Evolutionary conservation across 345 rosid species (phyloP).

Genomic region (thale cress (Arabidopsis thaliana)): TAIR10.1 NC_003070.9:6794001-6794500

Average conservation of each 20-base stretch:
- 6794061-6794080: slow-evolving; percentile 29
- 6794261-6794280: too few relatives aligned
- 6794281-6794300: too few relatives aligned
- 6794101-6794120: slow-evolving; percentile 42
- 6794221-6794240: too few relatives aligned
- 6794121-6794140: slow-evolving; percentile 37
- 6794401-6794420: not conserved
- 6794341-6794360: too few relatives aligned
- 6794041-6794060: slow-evolving; percentile 30
- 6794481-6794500: not conserved
- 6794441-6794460: not conserved
- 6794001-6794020: not conserved
- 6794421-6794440: not conserved
- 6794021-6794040: not conserved
- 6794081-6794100: slow-evolving; percentile 29
- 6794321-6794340: too few relatives aligned
- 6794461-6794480: not conserved
- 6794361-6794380: too few relatives aligned
- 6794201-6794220: not conserved
- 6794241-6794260: too few relatives aligned
- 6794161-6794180: slow-evolving; percentile 4
- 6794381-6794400: too few relatives aligned
- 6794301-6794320: too few relatives aligned
- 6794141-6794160: slow-evolving; percentile 15
- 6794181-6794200: not conserved